These are phyloP conservation scores for Coemansia sp. DNA, from an alignment of 192 early-diverging fungal genomes.

Conservation along the genomic window DNA sequence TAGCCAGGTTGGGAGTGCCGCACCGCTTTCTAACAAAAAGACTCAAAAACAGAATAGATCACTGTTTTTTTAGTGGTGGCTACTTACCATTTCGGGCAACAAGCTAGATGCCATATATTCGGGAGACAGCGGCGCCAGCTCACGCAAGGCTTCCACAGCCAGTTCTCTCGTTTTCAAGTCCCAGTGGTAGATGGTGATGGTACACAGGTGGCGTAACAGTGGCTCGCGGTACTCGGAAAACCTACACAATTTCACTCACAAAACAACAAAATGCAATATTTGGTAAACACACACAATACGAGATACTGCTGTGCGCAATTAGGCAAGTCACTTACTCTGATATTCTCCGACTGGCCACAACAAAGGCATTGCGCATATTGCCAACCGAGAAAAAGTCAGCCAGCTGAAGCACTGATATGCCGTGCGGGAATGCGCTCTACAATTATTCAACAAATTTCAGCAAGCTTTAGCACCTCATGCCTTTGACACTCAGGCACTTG, in stretches of 20 bases:
- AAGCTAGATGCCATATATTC: conserved; percentile 55
- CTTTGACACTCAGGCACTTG: background rate
- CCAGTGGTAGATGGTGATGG: conserved; percentile 79
- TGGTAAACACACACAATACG: background rate
- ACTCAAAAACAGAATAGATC: background rate
- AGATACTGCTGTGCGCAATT: conserved; percentile 24
- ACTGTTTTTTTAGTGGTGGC: background rate
- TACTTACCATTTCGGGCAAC: conserved; percentile 61
- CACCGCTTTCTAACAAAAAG: background rate
- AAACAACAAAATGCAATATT: conserved; percentile 33
- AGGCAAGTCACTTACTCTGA: conserved; percentile 51
- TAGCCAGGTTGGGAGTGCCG: background rate
- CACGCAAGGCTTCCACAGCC: conserved; percentile 69
- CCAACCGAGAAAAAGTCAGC: conserved; percentile 95
- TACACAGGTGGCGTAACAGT: conserved; percentile 71
- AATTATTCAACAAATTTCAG: background rate
- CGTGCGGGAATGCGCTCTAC: conserved; percentile 86
- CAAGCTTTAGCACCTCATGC: background rate
- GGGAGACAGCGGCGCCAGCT: conserved; percentile 62
- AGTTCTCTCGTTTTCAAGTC: conserved; percentile 77
- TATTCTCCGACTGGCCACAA: conserved; percentile 69
- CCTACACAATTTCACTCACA: conserved; percentile 1
- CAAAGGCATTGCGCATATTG: conserved; percentile 72
- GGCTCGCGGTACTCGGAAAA: conserved; percentile 74
- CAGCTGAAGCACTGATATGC: conserved; percentile 85